Percentiles rank a stretch among this genome's conserved stretches.
phyloP scores from a whole-genome alignment of 441 rosid species.

The Omphalea diandra region DNA sequence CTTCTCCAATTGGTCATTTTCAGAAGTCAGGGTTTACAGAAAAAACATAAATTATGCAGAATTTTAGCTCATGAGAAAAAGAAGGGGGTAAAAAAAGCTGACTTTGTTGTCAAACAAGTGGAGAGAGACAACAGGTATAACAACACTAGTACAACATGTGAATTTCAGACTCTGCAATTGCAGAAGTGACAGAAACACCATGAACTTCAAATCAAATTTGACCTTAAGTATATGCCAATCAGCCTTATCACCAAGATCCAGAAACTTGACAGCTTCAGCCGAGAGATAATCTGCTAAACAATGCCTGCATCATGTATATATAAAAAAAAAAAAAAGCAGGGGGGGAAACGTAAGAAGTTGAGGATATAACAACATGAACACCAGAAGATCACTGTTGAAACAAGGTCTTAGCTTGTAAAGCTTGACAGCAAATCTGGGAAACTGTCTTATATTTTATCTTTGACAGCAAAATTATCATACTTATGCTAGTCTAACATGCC shows the following conservation, averaged over 20 bases:
- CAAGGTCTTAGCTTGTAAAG: not conserved
- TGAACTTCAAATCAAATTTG: constrained; percentile 9
- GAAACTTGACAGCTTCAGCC: constrained; percentile 75
- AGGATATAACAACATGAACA: constrained; percentile 4
- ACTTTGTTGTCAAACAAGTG: not conserved
- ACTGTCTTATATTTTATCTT: not conserved
- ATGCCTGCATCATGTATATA: constrained; percentile 52
- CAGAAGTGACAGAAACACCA: too few relatives aligned
- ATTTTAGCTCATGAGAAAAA: not conserved
- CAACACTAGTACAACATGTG: too few relatives aligned
- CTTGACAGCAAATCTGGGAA: not conserved
- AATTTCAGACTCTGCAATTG: too few relatives aligned
- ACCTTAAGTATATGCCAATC: constrained; percentile 98
- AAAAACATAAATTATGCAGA: not conserved
- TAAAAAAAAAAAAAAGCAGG: too few relatives aligned
- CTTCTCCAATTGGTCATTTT: constrained; percentile 77
- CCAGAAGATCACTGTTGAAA: not conserved
- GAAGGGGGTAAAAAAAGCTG: not conserved
- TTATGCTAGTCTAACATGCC: not conserved
- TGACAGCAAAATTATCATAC: not conserved
- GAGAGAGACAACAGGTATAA: not conserved
- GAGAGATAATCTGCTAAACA: constrained; percentile 86
- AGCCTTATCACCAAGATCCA: constrained; percentile 74
- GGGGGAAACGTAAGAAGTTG: not conserved
- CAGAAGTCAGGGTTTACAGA: constrained; percentile 56